Conservation (phyloP, 2,329 filamentous ascomycete genomes). For the Chaetomium sp. region DNA sequence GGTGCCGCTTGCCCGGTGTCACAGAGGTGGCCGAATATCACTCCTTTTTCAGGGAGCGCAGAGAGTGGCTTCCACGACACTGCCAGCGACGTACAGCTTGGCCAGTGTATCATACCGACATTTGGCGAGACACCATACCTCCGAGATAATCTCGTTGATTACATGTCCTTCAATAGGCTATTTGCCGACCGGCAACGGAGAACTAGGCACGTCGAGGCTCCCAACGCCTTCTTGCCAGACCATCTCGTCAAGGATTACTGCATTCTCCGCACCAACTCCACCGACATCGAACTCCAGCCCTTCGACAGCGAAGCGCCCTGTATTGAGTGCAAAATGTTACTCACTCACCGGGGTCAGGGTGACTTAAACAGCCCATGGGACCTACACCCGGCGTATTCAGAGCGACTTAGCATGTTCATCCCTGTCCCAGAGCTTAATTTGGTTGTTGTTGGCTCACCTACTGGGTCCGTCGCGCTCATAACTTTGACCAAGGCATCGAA, state of each 20-base stretch:
- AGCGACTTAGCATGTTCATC: conserved; percentile 56
- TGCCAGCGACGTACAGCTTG: conserved; percentile 11
- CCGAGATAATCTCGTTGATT: neutral
- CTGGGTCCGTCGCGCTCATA: conserved; percentile 58
- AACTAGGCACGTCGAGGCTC: neutral
- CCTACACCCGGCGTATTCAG: conserved; percentile 30
- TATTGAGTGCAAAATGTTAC: conserved; percentile 29
- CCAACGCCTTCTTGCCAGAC: conserved; percentile 4
- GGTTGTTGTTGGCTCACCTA: conserved; percentile 59
- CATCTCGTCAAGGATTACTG: conserved; percentile 20
- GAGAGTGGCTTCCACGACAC: conserved; percentile 13
- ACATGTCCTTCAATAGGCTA: neutral
- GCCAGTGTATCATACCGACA: conserved; percentile 17
- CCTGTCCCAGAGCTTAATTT: conserved; percentile 65
- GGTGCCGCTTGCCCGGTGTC: neutral
- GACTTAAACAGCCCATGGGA: conserved; percentile 24
- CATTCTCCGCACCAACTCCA: conserved; percentile 44
- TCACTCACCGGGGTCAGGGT: conserved; percentile 27
- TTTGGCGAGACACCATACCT: conserved; percentile 13
- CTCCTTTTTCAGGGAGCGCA: neutral
- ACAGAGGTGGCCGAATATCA: neutral
- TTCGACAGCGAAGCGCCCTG: conserved; percentile 24
- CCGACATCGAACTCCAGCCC: conserved; percentile 42
- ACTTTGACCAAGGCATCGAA: conserved; percentile 45
- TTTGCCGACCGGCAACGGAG: conserved; percentile 3